Evolutionary conservation across 495 filamentous ascomycete species (phyloP), one percentile per base, ranked within the genome.

Genomic region (Neurospora sublineolata): DNA sequence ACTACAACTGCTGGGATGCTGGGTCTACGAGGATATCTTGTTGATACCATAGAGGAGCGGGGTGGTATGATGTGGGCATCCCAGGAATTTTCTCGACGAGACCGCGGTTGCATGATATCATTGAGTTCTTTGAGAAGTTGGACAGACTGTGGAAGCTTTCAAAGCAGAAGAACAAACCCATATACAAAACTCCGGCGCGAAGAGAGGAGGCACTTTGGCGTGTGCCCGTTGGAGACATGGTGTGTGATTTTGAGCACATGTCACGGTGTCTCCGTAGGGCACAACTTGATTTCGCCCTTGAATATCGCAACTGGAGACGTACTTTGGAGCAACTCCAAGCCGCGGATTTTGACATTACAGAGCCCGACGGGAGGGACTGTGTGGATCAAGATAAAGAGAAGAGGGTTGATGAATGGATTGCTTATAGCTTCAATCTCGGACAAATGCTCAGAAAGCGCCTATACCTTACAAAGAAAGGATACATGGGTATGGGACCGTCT

Each of bases 401-500:
- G 10, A 27, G 3, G 3, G 20, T 11, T 23, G 12, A 4, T 11
- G n/a, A 27, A 58, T 30, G 23, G 44, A 10, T 0, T 1, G 4
- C 11, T n/a, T n/a, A n/a, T n/a, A n/a, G n/a, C n/a, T n/a, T n/a
- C 27, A 1, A 2, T 27, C 27, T 27, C 27, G 27, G 3, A 33
- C 3, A 33, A 33, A 33, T 33, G 30, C 0, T 4, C 30, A 3
- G 30, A 3, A 33, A 33, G 30, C 2, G 33, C 33, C 4, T 69
- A 10, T 75, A 70, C 23, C 23, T 73, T 11, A 75, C 74, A 0
- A 11, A 71, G 14, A 69, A 58, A 11, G 74, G 72, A 0, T 70
- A 73, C 16, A 4, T 73, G 33, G 74, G 74, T 7, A 72, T 75
- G 69, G 74, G 73, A 1, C 73, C 71, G 5, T 9, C 9, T 11